A percentile compares a stretch with the other conserved stretches of the same genome.
Evolutionary conservation across 1,284 basidiomycete genomes (phyloP).

Genomic region (Naganishia albida): DNA sequence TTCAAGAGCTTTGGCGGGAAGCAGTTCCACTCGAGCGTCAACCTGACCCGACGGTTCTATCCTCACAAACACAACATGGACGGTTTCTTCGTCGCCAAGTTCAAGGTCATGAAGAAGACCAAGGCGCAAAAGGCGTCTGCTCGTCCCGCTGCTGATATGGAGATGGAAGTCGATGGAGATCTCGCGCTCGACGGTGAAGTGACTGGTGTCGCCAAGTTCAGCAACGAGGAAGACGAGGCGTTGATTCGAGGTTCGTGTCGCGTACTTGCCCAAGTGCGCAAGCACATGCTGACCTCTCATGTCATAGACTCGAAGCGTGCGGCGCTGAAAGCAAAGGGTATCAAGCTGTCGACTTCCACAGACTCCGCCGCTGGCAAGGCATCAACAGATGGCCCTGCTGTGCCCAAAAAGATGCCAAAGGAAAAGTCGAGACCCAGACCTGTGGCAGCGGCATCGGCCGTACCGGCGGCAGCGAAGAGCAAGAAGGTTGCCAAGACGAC

Average conservation of each 20-base stretch:
- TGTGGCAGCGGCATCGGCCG: conserved; percentile 1
- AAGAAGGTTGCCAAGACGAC: conserved; percentile 27
- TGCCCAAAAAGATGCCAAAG: conserved; percentile 21
- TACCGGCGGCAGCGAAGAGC: neutral
- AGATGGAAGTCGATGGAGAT: conserved; percentile 38
- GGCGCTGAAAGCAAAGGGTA: conserved; percentile 56
- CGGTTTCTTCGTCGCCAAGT: conserved; percentile 98
- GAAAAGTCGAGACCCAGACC: conserved; percentile 21
- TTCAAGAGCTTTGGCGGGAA: conserved; percentile 89
- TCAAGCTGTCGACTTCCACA: conserved; percentile 45
- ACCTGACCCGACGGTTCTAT: conserved; percentile 66
- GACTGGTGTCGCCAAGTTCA: conserved; percentile 46
- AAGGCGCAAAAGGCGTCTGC: conserved; percentile 57
- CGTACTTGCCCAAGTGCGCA: neutral
- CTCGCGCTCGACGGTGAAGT: conserved; percentile 45
- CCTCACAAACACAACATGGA: conserved; percentile 67
- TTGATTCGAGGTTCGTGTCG: conserved; percentile 47
- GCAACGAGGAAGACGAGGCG: conserved; percentile 52
- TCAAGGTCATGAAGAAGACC: conserved; percentile 80
- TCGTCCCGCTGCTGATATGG: conserved; percentile 49
- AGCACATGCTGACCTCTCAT: conserved; percentile 19
- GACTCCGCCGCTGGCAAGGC: conserved; percentile 14
- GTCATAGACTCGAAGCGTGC: conserved; percentile 52
- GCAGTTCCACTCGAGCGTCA: conserved; percentile 76
- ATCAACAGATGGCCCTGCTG: neutral